Conservation (phyloP, 768 basidiomycete species). For the Suillus fuscotomentosus region DNA sequence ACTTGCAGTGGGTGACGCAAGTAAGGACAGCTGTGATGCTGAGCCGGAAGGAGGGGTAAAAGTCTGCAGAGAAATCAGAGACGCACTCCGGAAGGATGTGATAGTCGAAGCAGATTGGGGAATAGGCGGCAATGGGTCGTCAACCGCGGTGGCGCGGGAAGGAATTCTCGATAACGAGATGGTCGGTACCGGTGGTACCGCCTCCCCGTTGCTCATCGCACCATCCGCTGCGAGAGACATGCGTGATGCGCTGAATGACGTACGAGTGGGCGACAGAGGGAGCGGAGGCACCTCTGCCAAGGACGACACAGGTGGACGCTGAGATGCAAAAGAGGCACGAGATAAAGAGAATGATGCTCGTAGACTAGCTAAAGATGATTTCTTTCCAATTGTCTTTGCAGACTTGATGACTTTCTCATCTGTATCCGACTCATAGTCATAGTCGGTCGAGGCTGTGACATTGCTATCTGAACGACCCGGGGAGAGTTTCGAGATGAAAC, state of each 20-base stretch:
- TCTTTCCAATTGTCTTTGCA: constrained; percentile 25
- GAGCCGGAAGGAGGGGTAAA: constrained; percentile 10
- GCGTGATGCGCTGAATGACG: constrained; percentile 9
- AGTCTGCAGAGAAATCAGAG: constrained; percentile 20
- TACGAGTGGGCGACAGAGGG: constrained; percentile 23
- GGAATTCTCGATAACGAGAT: constrained; percentile 21
- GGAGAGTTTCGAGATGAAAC: constrained; percentile 30
- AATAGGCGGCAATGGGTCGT: constrained; percentile 21
- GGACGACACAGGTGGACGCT: constrained; percentile 20
- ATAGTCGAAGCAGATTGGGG: constrained; percentile 29
- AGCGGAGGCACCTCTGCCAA: constrained; percentile 24
- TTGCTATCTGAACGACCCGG: constrained; percentile 26
- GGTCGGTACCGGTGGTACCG: constrained; percentile 1
- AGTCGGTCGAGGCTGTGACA: constrained; percentile 12
- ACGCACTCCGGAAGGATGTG: constrained; percentile 21
- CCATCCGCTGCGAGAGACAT: constrained; percentile 5
- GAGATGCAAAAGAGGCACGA: constrained; percentile 27
- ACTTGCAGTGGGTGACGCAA: neutral
- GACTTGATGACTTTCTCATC: constrained; percentile 16
- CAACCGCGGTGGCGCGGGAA: constrained; percentile 15
- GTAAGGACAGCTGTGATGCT: constrained; percentile 19
- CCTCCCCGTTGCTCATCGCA: neutral
- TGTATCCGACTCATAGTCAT: constrained; percentile 25
- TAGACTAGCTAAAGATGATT: constrained; percentile 29
- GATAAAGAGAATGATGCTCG: constrained; percentile 30